Evolutionary conservation across 495 filamentous ascomycete genomes (phyloP).

Genomic region (Penicillium bialowiezense): DNA sequence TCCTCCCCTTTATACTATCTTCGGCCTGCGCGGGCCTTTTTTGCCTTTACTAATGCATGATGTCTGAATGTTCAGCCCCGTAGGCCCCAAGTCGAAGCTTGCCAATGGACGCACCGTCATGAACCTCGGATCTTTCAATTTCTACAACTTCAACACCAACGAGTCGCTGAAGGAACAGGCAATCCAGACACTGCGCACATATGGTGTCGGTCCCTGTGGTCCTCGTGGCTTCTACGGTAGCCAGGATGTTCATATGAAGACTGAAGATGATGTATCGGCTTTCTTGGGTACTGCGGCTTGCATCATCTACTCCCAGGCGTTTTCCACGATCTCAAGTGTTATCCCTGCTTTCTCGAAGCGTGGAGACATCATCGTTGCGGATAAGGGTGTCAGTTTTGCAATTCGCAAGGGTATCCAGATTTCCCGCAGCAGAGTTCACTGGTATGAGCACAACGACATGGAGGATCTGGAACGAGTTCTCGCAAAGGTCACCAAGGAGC

Average conservation of each 20-base stretch:
- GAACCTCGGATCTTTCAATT: slow-evolving; percentile 92
- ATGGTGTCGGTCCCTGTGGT: slow-evolving; percentile 94
- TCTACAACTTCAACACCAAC: slow-evolving; percentile 93
- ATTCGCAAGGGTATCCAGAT: slow-evolving; percentile 94
- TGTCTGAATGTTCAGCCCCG: slow-evolving; percentile 56
- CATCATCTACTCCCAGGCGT: slow-evolving; percentile 93
- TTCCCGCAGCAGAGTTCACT: slow-evolving; percentile 81
- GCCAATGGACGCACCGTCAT: slow-evolving; percentile 83
- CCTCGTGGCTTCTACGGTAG: slow-evolving; percentile 98
- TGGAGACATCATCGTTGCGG: slow-evolving; percentile 97
- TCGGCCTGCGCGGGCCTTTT: background rate
- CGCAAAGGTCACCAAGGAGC: slow-evolving; percentile 80
- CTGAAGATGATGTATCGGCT: slow-evolving; percentile 87
- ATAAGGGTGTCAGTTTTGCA: slow-evolving; percentile 89
- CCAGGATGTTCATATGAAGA: slow-evolving; percentile 97
- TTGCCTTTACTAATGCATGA: slow-evolving; percentile 20
- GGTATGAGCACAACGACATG: slow-evolving; percentile 97
- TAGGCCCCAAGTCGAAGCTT: slow-evolving; percentile 86
- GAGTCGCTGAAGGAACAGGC: slow-evolving; percentile 92
- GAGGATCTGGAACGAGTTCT: slow-evolving; percentile 86
- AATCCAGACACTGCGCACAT: slow-evolving; percentile 86
- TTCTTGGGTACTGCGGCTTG: slow-evolving; percentile 82
- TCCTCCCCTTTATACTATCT: background rate
- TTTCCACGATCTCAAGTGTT: slow-evolving; percentile 89
- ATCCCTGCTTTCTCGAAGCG: slow-evolving; percentile 96